phyloP scores from a whole-genome alignment of 331 rosid species.

The Cydonia oblonga region DNA sequence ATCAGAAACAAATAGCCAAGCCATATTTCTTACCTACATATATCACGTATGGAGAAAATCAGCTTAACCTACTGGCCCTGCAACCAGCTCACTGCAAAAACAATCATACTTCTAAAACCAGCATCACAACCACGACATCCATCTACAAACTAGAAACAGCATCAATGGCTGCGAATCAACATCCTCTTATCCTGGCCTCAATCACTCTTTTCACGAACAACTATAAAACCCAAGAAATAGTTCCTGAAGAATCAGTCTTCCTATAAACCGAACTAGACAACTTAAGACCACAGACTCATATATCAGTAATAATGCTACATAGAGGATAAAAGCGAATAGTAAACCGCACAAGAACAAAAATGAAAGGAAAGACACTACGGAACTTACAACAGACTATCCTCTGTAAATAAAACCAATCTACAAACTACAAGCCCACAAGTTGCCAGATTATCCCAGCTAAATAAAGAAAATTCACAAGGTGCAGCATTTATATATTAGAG shows the following conservation, averaged over 20 bases:
- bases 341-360: background rate
- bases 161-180: conserved; percentile 58
- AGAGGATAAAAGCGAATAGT: background rate
- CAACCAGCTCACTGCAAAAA: conserved; percentile 52
- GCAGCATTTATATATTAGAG: conserved; percentile 27
- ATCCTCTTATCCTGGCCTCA: conserved; percentile 48
- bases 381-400: conserved; percentile 2
- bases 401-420: conserved; percentile 13
- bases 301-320: background rate
- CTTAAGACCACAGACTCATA: conserved; percentile 10
- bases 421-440: conserved; percentile 17
- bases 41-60: conserved; percentile 32
- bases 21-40: conserved; percentile 47
- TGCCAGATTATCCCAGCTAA: conserved; percentile 11
- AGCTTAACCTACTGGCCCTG: conserved; percentile 35
- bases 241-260: conserved; percentile 31
- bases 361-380: conserved; percentile 8
- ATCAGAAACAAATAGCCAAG: conserved; percentile 26
- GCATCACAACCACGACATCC: conserved; percentile 65
- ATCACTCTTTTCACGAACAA: conserved; percentile 51
- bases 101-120: conserved; percentile 57
- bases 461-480: conserved; percentile 17
- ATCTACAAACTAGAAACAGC: conserved; percentile 62
- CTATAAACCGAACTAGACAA: conserved; percentile 12
- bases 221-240: conserved; percentile 82